Percentiles rank a stretch among this genome's conserved stretches.
Conservation (phyloP, 1,139 yeast genomes). For the Hyphopichia burtonii region DNA sequence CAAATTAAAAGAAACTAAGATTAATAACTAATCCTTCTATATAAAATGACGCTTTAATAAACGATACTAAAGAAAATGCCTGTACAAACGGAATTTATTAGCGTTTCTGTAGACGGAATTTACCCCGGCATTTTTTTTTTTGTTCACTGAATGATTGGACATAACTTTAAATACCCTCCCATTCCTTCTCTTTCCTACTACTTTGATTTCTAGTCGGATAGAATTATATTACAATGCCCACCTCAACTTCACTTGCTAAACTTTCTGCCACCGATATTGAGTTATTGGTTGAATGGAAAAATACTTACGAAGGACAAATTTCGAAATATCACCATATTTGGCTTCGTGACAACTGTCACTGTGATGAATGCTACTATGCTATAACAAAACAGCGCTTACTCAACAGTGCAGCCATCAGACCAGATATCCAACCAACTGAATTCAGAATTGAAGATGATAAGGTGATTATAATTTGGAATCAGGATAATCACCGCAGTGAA, state of each 20-base stretch:
- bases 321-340: conserved; percentile 53
- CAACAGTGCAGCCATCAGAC: conserved; percentile 56
- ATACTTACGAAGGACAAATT: neutral
- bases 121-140: neutral
- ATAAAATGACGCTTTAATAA: no score
- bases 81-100: neutral
- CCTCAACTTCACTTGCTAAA: neutral
- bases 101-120: neutral
- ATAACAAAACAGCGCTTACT: conserved; percentile 64
- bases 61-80: no score
- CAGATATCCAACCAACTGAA: conserved; percentile 39
- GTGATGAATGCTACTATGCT: conserved; percentile 57
- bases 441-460: conserved; percentile 14
- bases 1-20: neutral
- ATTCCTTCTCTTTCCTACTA: no score
- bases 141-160: neutral
- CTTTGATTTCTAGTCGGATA: no score
- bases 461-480: conserved; percentile 43
- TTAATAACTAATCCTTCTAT: neutral
- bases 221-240: neutral
- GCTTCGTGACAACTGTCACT: conserved; percentile 72
- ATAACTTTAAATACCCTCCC: no score
- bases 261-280: neutral
- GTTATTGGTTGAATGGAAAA: neutral
- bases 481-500: conserved; percentile 48